Evolutionary conservation across 768 basidiomycete species (phyloP).

Genomic region (Pleurotus pulmonarius): DNA sequence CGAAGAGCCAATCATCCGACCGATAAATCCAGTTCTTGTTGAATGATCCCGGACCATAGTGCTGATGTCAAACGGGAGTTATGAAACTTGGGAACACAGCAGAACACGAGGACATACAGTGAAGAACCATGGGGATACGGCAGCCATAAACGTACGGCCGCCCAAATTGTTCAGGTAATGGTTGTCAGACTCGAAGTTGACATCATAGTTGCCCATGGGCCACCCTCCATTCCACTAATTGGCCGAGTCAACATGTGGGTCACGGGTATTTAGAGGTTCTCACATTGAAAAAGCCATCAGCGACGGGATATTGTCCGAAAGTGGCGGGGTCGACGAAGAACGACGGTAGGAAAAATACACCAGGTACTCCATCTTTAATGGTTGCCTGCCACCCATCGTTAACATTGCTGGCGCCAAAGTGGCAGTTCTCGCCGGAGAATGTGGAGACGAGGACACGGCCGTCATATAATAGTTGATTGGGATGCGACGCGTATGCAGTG

Average conservation of each 20-base stretch:
- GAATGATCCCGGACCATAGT: slow-evolving; percentile 61
- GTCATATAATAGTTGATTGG: slow-evolving; percentile 51
- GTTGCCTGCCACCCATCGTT: slow-evolving; percentile 47
- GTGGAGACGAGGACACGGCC: slow-evolving; percentile 59
- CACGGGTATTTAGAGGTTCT: slow-evolving; percentile 11
- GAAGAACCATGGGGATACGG: slow-evolving; percentile 77
- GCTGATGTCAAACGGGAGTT: slow-evolving; percentile 17
- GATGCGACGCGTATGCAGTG: slow-evolving; percentile 46
- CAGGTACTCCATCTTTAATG: slow-evolving; percentile 32
- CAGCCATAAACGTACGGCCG: slow-evolving; percentile 35
- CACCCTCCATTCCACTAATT: slow-evolving; percentile 78
- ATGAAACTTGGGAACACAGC: background rate
- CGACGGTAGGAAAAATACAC: slow-evolving; percentile 60
- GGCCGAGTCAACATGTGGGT: background rate
- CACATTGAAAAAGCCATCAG: slow-evolving; percentile 62
- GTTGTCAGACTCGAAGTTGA: slow-evolving; percentile 1
- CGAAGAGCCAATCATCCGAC: slow-evolving; percentile 64
- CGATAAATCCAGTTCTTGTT: slow-evolving; percentile 77
- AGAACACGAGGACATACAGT: slow-evolving; percentile 24
- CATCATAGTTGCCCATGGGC: slow-evolving; percentile 40
- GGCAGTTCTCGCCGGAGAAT: slow-evolving; percentile 68
- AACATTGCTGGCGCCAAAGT: slow-evolving; percentile 53
- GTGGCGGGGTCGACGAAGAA: slow-evolving; percentile 59
- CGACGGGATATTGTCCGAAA: slow-evolving; percentile 45
- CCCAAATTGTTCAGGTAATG: background rate